Evolutionary conservation across 164 flowering plant species (phyloP), one percentile per base, ranked within the genome.

Genomic region (Stephania cephalantha): DNA sequence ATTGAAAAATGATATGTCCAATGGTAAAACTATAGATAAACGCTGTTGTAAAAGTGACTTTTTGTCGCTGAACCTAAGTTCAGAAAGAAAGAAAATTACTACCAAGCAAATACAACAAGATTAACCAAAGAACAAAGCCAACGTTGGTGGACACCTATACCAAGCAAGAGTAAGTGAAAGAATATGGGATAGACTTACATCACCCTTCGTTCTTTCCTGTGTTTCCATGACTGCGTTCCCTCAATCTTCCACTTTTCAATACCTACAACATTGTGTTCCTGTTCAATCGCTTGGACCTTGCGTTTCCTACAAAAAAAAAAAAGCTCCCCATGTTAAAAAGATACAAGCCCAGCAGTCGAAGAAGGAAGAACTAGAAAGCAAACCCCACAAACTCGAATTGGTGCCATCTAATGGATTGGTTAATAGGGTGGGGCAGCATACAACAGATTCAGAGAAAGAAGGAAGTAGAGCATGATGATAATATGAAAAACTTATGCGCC

Each of bases 231-330:
- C 8, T 83, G 85, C 45, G 68, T 64, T 48, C 90, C 89, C 82
- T 78, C 87, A 6, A 78, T 87, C 83, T 88, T 91, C 94, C 93
- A 89, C 77, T 90, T 90, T 9, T 85, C 85, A 78, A 82, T 83
- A 17, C 90, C 90, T 73, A 48, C 92, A 1, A 92, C 85, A 25
- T 81, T 84, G 58, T 83, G 85, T 42, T 78, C 58, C 17, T 85
- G 86, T 77, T 94, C 94, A 70, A 94, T 90, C 81, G 90, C 97
- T 73, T 81, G 76, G 70, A 91, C 94, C 81, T 88, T 91, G 25
- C 97, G 94, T 78, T 91, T 91, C 83, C 98, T 93, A 87, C 70
- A 25, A 25, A 25, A 85, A 50, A 68, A 75, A 29, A 30, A 20
- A 4, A n/a, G 45, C 5, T 7, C 15, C 25, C 9, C 25, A 25